phyloP scores from a whole-genome alignment of 371 early-diverging fungal species.

The Gilbertella persicaria region DNA sequence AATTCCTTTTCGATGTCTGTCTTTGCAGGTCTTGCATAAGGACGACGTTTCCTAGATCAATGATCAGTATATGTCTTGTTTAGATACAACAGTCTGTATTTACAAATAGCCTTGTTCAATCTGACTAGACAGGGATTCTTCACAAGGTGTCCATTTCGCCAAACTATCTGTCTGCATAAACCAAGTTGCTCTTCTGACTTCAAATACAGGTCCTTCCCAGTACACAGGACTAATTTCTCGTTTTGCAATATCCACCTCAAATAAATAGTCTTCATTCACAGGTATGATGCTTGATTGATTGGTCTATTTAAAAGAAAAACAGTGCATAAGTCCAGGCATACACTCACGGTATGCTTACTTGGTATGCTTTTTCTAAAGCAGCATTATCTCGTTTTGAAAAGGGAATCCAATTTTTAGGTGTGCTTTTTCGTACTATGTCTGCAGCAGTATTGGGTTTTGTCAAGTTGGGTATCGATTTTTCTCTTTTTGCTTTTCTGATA shows the following conservation, averaged over 20 bases:
- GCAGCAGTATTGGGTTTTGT: not conserved
- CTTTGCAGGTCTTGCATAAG: conserved; percentile 18
- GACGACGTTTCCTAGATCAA: conserved; percentile 30
- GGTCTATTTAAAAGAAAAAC: not conserved
- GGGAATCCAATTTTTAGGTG: conserved; percentile 54
- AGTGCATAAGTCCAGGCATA: not conserved
- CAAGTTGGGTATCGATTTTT: conserved; percentile 1
- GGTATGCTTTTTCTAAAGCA: conserved; percentile 60
- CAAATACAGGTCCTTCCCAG: conserved; percentile 82
- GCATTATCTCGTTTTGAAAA: conserved; percentile 63
- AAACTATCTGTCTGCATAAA: conserved; percentile 66
- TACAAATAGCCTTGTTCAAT: conserved; percentile 82
- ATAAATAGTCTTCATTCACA: conserved; percentile 77
- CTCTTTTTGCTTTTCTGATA: conserved; percentile 20
- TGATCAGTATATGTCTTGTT: not conserved
- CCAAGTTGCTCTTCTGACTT: conserved; percentile 84
- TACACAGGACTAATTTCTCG: conserved; percentile 77
- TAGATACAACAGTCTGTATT: not conserved
- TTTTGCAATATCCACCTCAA: conserved; percentile 74
- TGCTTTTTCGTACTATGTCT: not conserved
- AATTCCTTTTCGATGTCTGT: not conserved
- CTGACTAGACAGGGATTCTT: conserved; percentile 16
- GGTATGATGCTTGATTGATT: conserved; percentile 26
- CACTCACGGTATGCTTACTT: conserved; percentile 17
- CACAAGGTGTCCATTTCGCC: conserved; percentile 74